These are phyloP conservation scores for Phytophthora megakarya DNA, from an alignment of 352 stramenopile genomes.

Conservation along the genomic window DNA sequence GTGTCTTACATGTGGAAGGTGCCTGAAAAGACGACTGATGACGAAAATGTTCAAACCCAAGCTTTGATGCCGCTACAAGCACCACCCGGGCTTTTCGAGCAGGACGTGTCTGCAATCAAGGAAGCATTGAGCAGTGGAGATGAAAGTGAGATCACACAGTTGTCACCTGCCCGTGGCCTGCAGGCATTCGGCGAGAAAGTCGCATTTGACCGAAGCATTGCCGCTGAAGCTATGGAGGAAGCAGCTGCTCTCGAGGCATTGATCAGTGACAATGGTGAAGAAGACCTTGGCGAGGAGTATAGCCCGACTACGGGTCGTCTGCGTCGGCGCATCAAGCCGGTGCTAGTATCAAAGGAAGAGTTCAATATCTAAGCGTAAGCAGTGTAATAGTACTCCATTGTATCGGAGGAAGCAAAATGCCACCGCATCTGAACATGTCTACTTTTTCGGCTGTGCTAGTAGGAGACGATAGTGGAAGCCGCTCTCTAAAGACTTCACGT, in stretches of 20 bases:
- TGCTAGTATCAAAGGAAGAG: constrained; percentile 57
- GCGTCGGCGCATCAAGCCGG: constrained; percentile 58
- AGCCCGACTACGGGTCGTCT: constrained; percentile 39
- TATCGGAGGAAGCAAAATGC: constrained; percentile 28
- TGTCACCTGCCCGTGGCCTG: constrained; percentile 35
- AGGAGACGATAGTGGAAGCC: constrained; percentile 78
- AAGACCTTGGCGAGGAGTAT: constrained; percentile 30
- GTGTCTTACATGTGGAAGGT: constrained; percentile 67
- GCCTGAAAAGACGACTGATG: constrained; percentile 7
- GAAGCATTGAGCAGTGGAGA: constrained; percentile 26
- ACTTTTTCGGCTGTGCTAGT: constrained; percentile 42
- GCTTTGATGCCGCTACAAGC: constrained; percentile 30
- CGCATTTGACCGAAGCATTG: constrained; percentile 47
- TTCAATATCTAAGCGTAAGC: constrained; percentile 54
- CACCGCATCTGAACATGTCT: constrained; percentile 20
- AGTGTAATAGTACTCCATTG: constrained; percentile 37
- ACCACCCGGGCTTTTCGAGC: constrained; percentile 31
- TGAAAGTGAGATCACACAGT: constrained; percentile 26
- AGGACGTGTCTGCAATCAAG: constrained; percentile 26
- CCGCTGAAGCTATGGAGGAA: constrained; percentile 24
- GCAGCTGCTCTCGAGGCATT: constrained; percentile 23
- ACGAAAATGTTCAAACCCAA: constrained; percentile 20
- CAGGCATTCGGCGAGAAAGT: constrained; percentile 51
- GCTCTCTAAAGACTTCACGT: constrained; percentile 66
- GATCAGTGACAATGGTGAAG: constrained; percentile 27